Base-by-base conservation (phyloP, 73 alveolate genomes). In the Paramecium bursaria region DNA sequence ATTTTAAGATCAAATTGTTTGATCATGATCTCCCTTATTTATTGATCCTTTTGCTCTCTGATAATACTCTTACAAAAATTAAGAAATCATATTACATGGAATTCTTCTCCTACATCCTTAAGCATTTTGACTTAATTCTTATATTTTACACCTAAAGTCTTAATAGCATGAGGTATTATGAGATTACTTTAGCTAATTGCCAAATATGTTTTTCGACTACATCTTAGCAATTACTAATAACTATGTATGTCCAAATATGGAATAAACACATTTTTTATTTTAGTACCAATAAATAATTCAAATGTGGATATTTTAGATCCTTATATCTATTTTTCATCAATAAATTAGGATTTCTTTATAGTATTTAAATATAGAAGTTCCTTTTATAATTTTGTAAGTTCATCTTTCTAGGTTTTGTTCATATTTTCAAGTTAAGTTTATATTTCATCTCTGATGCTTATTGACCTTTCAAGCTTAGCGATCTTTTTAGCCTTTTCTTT, bases 401-500 rank as follows among this genome's bases (percentile, higher is more conserved):
- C 13, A 39, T 31, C 3, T 67, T 67, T 3, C 14, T 39, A 42
- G 22, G 25, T 14, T 67, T 67, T 67, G 13, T 67, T 67, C 35
- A 39, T 14, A 19, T 67, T 42, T n/a, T 67, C 82, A 67, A 21
- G 44, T 17, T 47, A 22, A 42, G 33, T 42, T 7, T 57, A 39
- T 10, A 67, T 57, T 35, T 67, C 82, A 67, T 67, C 27, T 67
- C 33, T 39, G 33, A 53, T 67, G 14, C 19, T 2, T 35, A 67
- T 67, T 15, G 82, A 21, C 21, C 19, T 39, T 67, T 67, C 82
- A 9, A 39, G 11, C 44, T 57, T 67, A 6, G 19, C 14, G 7
- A 67, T 35, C 22, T 67, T 67, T 67, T 67, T 67, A 67, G 33
- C 82, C n/a, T 67, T 67, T 67, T 67, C 82, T 13, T 10, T 5